phyloP scores from a whole-genome alignment of 257 asterid genomes.

The Scutellaria baicalensis region DNA sequence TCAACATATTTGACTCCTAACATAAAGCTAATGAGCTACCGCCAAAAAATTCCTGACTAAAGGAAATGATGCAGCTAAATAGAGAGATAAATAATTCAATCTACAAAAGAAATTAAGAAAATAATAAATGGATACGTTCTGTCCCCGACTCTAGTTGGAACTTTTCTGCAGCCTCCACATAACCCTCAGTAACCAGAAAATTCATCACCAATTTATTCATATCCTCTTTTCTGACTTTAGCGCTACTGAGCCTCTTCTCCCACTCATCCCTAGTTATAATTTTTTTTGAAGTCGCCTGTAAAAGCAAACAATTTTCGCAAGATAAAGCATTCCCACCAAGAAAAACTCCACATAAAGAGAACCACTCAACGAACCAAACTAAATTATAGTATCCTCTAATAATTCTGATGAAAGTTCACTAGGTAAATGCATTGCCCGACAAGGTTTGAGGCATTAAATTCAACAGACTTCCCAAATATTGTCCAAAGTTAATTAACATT shows the following conservation, averaged over 20 bases:
- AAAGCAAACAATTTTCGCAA: conserved; percentile 11
- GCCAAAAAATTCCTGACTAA: not conserved
- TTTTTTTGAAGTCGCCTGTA: conserved; percentile 59
- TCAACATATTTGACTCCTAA: not conserved
- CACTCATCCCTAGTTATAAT: conserved; percentile 69
- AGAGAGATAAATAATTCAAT: not conserved
- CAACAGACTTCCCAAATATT: not conserved
- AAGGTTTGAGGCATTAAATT: not conserved
- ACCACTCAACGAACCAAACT: not conserved
- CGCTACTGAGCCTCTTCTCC: conserved; percentile 62
- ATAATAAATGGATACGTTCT: conserved; percentile 57
- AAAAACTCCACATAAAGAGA: not conserved
- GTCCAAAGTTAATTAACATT: not conserved
- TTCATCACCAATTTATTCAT: conserved; percentile 85
- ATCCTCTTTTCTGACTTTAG: conserved; percentile 56
- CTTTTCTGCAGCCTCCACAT: conserved; percentile 74
- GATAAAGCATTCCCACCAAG: conserved; percentile 7
- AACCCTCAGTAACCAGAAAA: conserved; percentile 79
- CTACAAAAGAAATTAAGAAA: not conserved
- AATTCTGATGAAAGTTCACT: not conserved
- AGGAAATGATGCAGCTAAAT: not conserved
- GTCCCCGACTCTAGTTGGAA: conserved; percentile 78
- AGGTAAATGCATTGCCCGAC: not conserved
- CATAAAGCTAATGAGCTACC: not conserved
- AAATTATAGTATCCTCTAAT: not conserved